A percentile compares a stretch with the other conserved stretches of the same genome.
phyloP scores from a whole-genome alignment of 768 basidiomycete species.

The Tephrocybe sp. region DNA sequence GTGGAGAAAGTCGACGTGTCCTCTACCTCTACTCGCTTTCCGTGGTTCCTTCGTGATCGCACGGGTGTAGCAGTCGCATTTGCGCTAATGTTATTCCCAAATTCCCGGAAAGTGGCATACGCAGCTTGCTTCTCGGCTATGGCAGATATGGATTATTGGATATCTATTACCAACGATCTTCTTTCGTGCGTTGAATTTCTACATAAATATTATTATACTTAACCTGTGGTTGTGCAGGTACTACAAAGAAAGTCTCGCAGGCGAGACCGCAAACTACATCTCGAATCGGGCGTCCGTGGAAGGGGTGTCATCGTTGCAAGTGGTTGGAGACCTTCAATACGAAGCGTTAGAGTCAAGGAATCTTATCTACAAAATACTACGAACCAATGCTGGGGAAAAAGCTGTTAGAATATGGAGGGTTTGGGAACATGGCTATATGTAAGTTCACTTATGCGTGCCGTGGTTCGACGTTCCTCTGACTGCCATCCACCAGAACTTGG shows the following conservation, averaged over 20 bases:
- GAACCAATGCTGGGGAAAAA: background rate
- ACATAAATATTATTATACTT: background rate
- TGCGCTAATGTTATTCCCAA: conserved; percentile 17
- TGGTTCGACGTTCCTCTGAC: background rate
- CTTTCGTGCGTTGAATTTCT: conserved; percentile 17
- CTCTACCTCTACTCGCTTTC: conserved; percentile 11
- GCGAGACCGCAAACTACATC: conserved; percentile 19
- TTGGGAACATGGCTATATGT: conserved; percentile 17
- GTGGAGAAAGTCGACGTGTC: conserved; percentile 8
- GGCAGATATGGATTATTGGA: conserved; percentile 20
- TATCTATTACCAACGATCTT: conserved; percentile 17
- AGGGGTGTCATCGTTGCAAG: background rate
- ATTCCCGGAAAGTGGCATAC: conserved; percentile 9
- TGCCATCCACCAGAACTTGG: background rate
- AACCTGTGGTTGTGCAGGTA: conserved; percentile 7
- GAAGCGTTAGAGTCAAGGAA: conserved; percentile 11
- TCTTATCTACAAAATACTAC: conserved; percentile 3
- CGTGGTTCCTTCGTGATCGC: conserved; percentile 20
- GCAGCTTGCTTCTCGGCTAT: conserved; percentile 18
- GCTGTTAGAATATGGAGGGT: conserved; percentile 6
- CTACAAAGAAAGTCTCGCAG: conserved; percentile 21
- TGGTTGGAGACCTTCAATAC: conserved; percentile 12
- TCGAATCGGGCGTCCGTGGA: conserved; percentile 14
- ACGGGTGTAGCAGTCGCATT: conserved; percentile 16
- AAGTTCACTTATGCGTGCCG: background rate